Percentiles rank a stretch among this genome's conserved stretches.
Conservation (phyloP, 2,329 filamentous ascomycete species). For the Alternaria postmessia region DNA sequence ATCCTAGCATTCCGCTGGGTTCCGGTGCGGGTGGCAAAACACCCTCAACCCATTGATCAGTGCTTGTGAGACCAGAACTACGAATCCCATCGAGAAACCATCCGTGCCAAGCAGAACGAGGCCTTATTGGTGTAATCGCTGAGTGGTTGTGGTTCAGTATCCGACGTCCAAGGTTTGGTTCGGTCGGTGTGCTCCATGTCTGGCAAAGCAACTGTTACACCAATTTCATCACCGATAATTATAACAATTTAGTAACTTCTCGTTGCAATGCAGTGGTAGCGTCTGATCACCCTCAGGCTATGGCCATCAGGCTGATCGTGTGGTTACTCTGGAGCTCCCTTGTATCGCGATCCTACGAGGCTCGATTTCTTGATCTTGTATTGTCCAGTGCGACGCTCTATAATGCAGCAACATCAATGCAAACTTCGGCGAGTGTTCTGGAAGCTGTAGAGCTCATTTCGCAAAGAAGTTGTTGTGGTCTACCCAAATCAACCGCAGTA, state of each 20-base stretch:
- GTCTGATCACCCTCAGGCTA: no score
- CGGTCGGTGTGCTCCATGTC: not conserved
- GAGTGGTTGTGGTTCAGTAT: not conserved
- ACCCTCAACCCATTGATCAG: not conserved
- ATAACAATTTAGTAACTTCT: not conserved
- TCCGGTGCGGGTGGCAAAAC: conserved; percentile 1
- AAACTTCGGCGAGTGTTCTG: not conserved
- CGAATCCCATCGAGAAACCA: not conserved
- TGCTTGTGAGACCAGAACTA: not conserved
- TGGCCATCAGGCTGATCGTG: no score
- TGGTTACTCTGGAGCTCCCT: no score
- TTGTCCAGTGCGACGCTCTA: not conserved
- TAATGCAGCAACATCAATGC: not conserved
- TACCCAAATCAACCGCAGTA: not conserved
- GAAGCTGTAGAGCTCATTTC: not conserved
- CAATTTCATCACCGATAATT: not conserved
- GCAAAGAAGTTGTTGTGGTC: not conserved
- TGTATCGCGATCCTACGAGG: not conserved
- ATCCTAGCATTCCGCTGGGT: conserved; percentile 2
- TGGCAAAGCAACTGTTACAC: not conserved
- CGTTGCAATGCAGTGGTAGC: no score
- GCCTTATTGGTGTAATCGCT: not conserved
- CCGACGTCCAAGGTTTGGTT: not conserved
- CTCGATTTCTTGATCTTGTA: not conserved
- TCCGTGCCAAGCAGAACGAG: not conserved